A percentile compares a stretch with the other conserved stretches of the same genome.
phyloP scores from a whole-genome alignment of 192 early-diverging fungal species.

The Podila epicladia region DNA sequence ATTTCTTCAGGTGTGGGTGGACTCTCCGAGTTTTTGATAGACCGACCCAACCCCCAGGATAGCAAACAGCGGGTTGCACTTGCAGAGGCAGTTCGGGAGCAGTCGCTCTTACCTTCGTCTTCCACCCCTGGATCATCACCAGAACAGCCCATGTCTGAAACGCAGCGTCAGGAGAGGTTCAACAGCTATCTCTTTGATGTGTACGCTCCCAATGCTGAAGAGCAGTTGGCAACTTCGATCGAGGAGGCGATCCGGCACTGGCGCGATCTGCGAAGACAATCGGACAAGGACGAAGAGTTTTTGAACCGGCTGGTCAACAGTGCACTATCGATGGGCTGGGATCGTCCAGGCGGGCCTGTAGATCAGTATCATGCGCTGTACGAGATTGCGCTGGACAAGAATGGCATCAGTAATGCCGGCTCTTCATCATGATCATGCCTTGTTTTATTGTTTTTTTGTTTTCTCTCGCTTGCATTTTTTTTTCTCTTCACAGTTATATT shows the following conservation, averaged over 20 bases:
- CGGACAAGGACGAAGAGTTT: slow-evolving; percentile 55
- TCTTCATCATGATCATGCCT: slow-evolving; percentile 9
- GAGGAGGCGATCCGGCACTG: slow-evolving; percentile 46
- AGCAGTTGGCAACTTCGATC: slow-evolving; percentile 51
- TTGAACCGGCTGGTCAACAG: slow-evolving; percentile 54
- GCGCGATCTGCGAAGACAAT: slow-evolving; percentile 16
- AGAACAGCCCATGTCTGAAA: slow-evolving; percentile 34
- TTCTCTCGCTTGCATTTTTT: background rate
- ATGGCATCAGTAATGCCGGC: slow-evolving; percentile 11
- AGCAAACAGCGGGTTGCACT: slow-evolving; percentile 13
- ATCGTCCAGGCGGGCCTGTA: slow-evolving; percentile 58
- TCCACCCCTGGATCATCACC: background rate
- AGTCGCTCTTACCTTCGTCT: slow-evolving; percentile 19
- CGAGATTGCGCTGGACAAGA: slow-evolving; percentile 32
- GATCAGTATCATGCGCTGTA: slow-evolving; percentile 59
- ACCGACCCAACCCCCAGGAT: slow-evolving; percentile 51
- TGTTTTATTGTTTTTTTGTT: background rate
- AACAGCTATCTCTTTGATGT: slow-evolving; percentile 61
- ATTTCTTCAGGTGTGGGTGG: slow-evolving; percentile 64
- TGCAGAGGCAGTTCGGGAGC: slow-evolving; percentile 13
- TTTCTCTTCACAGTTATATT: background rate
- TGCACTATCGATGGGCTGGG: slow-evolving; percentile 61
- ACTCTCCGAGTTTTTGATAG: slow-evolving; percentile 61
- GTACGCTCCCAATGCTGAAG: slow-evolving; percentile 25
- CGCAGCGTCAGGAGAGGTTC: slow-evolving; percentile 27